Conservation (phyloP, 257 asterid genomes). For the Solanum sitiens region DNA sequence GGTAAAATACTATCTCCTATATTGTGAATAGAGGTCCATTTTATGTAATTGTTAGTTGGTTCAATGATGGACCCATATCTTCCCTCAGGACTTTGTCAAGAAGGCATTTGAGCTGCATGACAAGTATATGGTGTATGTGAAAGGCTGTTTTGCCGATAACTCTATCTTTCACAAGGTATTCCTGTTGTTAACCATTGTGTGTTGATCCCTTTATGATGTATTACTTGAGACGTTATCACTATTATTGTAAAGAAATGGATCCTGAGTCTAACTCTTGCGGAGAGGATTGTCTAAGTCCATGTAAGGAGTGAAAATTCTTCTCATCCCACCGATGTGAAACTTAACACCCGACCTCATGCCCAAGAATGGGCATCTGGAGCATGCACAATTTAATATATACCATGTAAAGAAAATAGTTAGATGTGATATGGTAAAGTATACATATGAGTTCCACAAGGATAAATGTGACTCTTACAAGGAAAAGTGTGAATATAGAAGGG, state of each 20-base stretch:
- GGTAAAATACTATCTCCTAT: conserved; percentile 6
- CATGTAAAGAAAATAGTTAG: background rate
- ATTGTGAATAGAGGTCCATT: background rate
- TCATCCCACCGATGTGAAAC: background rate
- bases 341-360: background rate
- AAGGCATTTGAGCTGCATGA: conserved; percentile 37
- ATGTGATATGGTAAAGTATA: background rate
- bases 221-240: background rate
- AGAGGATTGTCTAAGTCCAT: background rate
- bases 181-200: background rate
- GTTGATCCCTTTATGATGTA: background rate
- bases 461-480: background rate
- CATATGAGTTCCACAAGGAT: background rate
- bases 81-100: conserved; percentile 26
- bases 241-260: background rate
- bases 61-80: background rate
- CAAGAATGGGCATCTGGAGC: background rate
- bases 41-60: background rate
- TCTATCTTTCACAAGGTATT: conserved; percentile 35
- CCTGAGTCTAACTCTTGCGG: background rate
- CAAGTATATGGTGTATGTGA: conserved; percentile 29
- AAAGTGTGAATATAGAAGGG: background rate
- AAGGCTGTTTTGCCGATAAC: conserved; percentile 23
- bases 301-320: background rate
- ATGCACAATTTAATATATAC: background rate